phyloP scores from a whole-genome alignment of 2,329 filamentous ascomycete genomes.

The Alternaria hordeiaustralica region DNA sequence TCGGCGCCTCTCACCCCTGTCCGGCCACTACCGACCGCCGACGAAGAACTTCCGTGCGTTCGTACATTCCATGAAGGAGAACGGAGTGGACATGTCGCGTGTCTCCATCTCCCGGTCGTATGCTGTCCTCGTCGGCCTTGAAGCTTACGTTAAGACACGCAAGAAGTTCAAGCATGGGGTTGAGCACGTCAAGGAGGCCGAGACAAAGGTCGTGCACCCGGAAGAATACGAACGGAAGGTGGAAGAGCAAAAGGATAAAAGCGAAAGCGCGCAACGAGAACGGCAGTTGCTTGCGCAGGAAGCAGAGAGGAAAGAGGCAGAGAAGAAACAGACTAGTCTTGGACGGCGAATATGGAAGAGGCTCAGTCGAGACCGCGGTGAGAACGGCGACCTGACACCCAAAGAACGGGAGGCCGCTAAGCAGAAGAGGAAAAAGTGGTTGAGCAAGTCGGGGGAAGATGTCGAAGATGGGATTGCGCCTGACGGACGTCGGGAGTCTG shows the following conservation, averaged over 20 bases:
- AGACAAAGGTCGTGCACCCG: slow-evolving; percentile 67
- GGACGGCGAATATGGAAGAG: slow-evolving; percentile 39
- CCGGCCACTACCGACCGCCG: slow-evolving; percentile 84
- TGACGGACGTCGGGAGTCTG: slow-evolving; percentile 29
- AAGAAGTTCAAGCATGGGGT: slow-evolving; percentile 65
- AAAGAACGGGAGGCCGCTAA: slow-evolving; percentile 29
- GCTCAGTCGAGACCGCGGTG: slow-evolving; percentile 23
- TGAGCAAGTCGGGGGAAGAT: slow-evolving; percentile 44
- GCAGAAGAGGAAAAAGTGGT: slow-evolving; percentile 33
- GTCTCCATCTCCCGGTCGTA: slow-evolving; percentile 84
- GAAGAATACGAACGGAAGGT: slow-evolving; percentile 60
- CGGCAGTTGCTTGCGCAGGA: slow-evolving; percentile 57
- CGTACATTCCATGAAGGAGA: slow-evolving; percentile 72
- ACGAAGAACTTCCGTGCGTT: slow-evolving; percentile 84
- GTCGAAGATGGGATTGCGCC: slow-evolving; percentile 47
- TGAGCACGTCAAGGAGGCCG: slow-evolving; percentile 59
- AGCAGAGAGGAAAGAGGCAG: slow-evolving; percentile 55
- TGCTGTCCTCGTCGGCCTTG: slow-evolving; percentile 80
- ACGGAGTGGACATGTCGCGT: slow-evolving; percentile 78
- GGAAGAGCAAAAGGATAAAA: slow-evolving; percentile 63
- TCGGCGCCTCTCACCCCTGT: slow-evolving; percentile 70
- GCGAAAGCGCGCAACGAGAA: slow-evolving; percentile 66
- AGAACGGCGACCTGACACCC: slow-evolving; percentile 23
- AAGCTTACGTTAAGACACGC: slow-evolving; percentile 76
- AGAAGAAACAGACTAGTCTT: slow-evolving; percentile 44